Evolutionary conservation across 495 filamentous ascomycete species (phyloP).

Genomic region (Neurospora intermedia): DNA sequence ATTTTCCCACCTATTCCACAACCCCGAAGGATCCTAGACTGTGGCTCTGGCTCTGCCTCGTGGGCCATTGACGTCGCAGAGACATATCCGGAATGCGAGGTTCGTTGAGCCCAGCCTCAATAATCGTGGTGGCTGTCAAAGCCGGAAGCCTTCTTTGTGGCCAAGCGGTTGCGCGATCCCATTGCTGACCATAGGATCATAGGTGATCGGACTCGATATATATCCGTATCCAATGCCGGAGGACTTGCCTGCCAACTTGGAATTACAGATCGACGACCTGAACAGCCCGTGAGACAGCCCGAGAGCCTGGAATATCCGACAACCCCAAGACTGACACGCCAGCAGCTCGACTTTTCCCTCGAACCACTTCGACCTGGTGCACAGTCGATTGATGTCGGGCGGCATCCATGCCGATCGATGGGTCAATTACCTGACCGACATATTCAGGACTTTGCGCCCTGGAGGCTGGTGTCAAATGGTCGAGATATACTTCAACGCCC

Average conservation of each 20-base stretch:
- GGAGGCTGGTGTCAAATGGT: constrained; percentile 87
- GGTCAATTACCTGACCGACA: constrained; percentile 69
- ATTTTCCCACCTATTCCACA: constrained; percentile 66
- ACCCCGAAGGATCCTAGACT: constrained; percentile 62
- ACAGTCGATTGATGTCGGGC: constrained; percentile 68
- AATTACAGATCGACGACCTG: constrained; percentile 70
- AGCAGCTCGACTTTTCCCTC: constrained; percentile 57
- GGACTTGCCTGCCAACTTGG: constrained; percentile 56
- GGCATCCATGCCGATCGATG: constrained; percentile 72
- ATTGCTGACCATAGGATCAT: not conserved
- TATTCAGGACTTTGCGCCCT: constrained; percentile 42
- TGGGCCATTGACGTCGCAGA: constrained; percentile 43
- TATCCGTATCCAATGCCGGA: constrained; percentile 64
- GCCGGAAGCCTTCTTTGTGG: not conserved
- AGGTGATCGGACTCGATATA: constrained; percentile 79
- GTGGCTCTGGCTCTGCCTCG: constrained; percentile 56
- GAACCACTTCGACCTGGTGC: constrained; percentile 81
- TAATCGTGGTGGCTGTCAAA: not conserved
- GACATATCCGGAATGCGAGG: constrained; percentile 62
- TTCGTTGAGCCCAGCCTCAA: constrained; percentile 28
- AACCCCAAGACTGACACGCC: constrained; percentile 1
- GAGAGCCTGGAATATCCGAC: not conserved
- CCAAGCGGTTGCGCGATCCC: not conserved
- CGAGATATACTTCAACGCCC: constrained; percentile 78
- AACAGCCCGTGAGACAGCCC: constrained; percentile 48